Conservation (phyloP, 345 rosid genomes). For the Cardiospermum halicacabum region DNA sequence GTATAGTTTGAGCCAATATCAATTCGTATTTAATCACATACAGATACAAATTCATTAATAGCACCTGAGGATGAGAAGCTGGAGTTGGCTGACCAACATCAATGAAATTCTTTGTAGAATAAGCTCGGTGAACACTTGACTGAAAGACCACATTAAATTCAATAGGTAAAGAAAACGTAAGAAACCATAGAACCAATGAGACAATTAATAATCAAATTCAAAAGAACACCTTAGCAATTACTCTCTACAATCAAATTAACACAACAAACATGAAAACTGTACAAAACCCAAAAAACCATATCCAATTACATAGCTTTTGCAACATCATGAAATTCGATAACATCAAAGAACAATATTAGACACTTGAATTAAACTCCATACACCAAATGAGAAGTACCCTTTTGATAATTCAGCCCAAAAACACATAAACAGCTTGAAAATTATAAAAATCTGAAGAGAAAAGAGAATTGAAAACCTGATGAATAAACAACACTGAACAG, state of each 20-base stretch:
- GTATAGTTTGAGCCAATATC: too few species aligned
- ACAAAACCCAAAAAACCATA: neutral
- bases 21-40: neutral
- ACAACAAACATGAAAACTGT: slow-evolving; percentile 3
- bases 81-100: slow-evolving; percentile 92
- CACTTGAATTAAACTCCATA: slow-evolving; percentile 2
- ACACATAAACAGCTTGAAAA: neutral
- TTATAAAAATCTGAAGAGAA: neutral
- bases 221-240: neutral
- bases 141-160: slow-evolving; percentile 28
- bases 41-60: neutral
- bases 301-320: neutral
- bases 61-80: slow-evolving; percentile 85
- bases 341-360: neutral
- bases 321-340: neutral
- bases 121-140: slow-evolving; percentile 35
- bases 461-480: neutral
- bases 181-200: neutral
- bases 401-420: slow-evolving; percentile 10
- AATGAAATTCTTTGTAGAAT: slow-evolving; percentile 41
- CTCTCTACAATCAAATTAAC: neutral
- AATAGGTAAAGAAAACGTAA: neutral
- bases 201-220: neutral
- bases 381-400: slow-evolving; percentile 7
- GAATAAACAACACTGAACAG: neutral